Evolutionary conservation across 1,284 basidiomycete genomes (phyloP), one percentile per base, ranked within the genome.

Genomic region (Exsudoporus floridanus): DNA sequence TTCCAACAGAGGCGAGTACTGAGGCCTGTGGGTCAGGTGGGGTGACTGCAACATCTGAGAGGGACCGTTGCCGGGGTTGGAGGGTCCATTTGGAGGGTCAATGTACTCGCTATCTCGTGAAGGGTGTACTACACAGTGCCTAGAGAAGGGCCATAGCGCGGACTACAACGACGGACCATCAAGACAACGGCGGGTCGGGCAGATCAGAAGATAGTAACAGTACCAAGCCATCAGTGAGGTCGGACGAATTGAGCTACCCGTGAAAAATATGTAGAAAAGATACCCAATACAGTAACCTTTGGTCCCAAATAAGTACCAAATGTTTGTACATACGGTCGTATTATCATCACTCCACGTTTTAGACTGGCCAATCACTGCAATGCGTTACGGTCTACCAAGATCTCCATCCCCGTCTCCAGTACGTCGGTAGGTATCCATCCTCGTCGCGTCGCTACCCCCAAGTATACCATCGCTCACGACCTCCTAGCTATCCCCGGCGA

Each of bases 311-410:
- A 41, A 44, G 25, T 16, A 41, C 21, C 43, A 42, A 8, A 19
- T 3, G n/a, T 6, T 7, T 13, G n/a, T n/a, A n/a, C n/a, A 6
- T 4, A 39, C 16, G 6, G 9, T 38, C 25, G 7, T 4, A 18
- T 27, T 8, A 23, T 5, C 3, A 23, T 23, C 23, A 18, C 16
- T 19, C 23, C 37, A 27, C 30, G 38, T 60, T 21, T 63, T 38
- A 30, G 34, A 47, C 58, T 34, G 36, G 50, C 41, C 18, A 25
- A 53, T 31, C 9, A 44, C 38, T 39, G 30, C 54, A 33, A 87
- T 87, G 85, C 76, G 82, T 28, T 87, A 83, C 64, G 75, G 81
- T 62, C 77, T 78, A 47, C 82, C 84, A 21, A 74, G 83, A 59
- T 84, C 84, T 2, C 65, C 73, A 1, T 82, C 84, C 6, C 78